A percentile compares a stretch with the other conserved stretches of the same genome.
These are phyloP conservation scores for Cyberlindnera xishuangbannaensis DNA, from an alignment of 805 yeast species.

Conservation along the genomic window DNA sequence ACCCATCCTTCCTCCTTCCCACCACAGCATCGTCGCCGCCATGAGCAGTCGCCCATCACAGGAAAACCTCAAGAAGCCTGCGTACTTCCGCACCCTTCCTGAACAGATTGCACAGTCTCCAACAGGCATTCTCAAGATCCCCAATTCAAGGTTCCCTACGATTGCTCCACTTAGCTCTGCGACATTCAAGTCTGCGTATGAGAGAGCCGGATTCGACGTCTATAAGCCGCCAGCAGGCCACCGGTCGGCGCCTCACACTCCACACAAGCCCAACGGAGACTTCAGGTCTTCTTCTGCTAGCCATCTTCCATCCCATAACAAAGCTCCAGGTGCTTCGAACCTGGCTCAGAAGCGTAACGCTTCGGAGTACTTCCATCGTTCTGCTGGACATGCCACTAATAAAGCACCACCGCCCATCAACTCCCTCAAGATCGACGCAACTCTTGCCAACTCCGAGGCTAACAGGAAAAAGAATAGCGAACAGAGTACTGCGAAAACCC, in stretches of 20 bases:
- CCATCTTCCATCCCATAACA: slow-evolving; percentile 5
- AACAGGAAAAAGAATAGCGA: too few relatives aligned
- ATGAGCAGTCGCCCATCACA: too few relatives aligned
- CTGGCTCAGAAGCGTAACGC: slow-evolving; percentile 14
- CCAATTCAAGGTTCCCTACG: slow-evolving; percentile 58
- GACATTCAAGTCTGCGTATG: slow-evolving; percentile 64
- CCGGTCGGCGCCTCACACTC: slow-evolving; percentile 1
- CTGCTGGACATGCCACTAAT: too few relatives aligned
- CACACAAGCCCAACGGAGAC: slow-evolving; percentile 1
- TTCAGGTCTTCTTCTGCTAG: slow-evolving; percentile 14
- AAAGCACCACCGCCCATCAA: slow-evolving; percentile 3
- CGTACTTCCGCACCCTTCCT: slow-evolving; percentile 24
- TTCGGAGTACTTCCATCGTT: slow-evolving; percentile 12
- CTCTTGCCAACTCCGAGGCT: slow-evolving; percentile 8
- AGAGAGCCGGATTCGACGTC: slow-evolving; percentile 77
- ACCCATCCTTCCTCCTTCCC: too few relatives aligned
- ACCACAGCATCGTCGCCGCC: too few relatives aligned
- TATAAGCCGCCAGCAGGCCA: slow-evolving; percentile 25
- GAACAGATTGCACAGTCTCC: slow-evolving; percentile 22
- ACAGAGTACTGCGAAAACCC: neutral
- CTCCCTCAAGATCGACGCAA: slow-evolving; percentile 12
- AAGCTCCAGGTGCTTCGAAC: neutral
- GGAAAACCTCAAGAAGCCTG: slow-evolving; percentile 14
- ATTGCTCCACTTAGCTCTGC: slow-evolving; percentile 46
- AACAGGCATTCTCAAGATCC: slow-evolving; percentile 24